Evolutionary conservation across 805 yeast genomes (phyloP), one percentile per base, ranked within the genome.

Genomic region (Cyberlindnera amylophila): DNA sequence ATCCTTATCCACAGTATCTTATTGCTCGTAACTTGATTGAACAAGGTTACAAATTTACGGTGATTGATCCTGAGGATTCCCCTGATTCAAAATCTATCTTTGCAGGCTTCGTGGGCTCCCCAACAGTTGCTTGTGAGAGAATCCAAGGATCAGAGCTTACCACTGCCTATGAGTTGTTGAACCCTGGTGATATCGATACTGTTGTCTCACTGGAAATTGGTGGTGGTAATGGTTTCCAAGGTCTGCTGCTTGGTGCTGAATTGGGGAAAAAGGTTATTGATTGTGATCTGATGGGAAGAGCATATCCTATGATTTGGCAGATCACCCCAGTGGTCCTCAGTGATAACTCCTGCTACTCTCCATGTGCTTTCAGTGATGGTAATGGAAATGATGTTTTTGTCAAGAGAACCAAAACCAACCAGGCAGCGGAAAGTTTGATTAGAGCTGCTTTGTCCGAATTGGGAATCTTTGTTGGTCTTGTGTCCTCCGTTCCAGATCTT

Each of bases 281-380:
- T 49, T 57, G 61, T 16, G 76, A 71, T 46, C 50, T 69, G 32
- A 71, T 71, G 76, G 76, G 76, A 6, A 58, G 76, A 47, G 76
- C 75, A 12, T 67, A 69, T 51, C 75, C 75, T 2, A 69, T 70
- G 27, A 61, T 57, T 21, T 69, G 68, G 65, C 76, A 72, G 48
- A 66, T 65, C 10, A 50, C 65, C 6, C 72, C 75, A 6, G 57
- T 56, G 18, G 64, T 57, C 4, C 41, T 45, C 21, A 54, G 46
- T 15, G 50, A 55, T 6, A 52, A 45, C 11, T 43, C 49, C 6
- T 44, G 49, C 23, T 61, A 47, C 47, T 55, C 59, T 6, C 54
- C 61, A 11, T 53, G 60, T 35, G 59, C 64, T 1, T 55, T 64
- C 35, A 57, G 67, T 34, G 70, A 69, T 52, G 76, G 76, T 27